Conservation (phyloP, 176 grass and related monocot species). For the Cenchrus fungigraminus region DNA sequence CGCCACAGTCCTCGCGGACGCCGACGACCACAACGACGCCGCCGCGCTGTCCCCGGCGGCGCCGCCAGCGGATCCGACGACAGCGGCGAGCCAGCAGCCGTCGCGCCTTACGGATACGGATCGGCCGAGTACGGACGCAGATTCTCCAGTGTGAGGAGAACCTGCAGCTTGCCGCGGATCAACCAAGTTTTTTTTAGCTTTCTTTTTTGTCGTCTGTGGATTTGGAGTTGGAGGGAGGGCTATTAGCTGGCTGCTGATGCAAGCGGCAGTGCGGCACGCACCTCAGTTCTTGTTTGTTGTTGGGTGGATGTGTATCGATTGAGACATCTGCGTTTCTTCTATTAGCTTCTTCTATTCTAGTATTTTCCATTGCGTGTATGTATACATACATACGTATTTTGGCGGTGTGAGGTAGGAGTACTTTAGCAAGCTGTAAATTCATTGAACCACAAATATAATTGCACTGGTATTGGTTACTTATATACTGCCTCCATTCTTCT, state of each 20-base stretch:
- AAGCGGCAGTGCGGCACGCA: not conserved
- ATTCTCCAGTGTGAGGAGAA: conserved; percentile 24
- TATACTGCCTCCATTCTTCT: no score
- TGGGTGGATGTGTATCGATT: not conserved
- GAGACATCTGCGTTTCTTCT: not conserved
- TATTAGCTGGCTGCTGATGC: not conserved
- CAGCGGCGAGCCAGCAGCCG: not conserved
- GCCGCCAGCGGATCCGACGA: no score
- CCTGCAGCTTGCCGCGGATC: no score
- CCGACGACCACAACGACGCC: not conserved
- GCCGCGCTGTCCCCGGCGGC: no score
- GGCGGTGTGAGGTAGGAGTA: no score
- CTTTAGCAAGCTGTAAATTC: no score
- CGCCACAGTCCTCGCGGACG: conserved; percentile 1
- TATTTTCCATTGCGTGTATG: no score
- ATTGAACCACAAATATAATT: no score
- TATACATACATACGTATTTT: no score
- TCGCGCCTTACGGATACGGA: not conserved
- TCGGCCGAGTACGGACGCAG: not conserved
- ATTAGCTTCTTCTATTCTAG: not conserved
- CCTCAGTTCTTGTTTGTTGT: not conserved
- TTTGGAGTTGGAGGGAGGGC: not conserved
- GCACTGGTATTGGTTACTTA: no score
- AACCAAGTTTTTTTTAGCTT: not conserved
- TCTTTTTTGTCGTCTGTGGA: not conserved